These are phyloP conservation scores for Colletotrichum tropicicola DNA, from an alignment of 2,329 filamentous ascomycete genomes.

Conservation along the genomic window DNA sequence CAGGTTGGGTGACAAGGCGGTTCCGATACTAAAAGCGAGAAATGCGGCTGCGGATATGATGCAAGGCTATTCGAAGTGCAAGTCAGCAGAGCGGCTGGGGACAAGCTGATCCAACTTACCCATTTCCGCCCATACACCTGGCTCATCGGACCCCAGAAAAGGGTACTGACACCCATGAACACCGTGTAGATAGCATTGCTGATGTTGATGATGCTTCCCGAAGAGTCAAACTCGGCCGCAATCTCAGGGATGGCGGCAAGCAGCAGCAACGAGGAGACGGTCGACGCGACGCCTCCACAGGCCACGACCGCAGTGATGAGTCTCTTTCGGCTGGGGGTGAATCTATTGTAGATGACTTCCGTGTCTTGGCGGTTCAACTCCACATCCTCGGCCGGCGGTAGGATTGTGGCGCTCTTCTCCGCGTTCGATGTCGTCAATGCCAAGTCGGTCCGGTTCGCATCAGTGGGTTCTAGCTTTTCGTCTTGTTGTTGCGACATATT, in stretches of 20 bases:
- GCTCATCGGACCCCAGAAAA: slow-evolving; percentile 74
- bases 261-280: slow-evolving; percentile 51
- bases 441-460: not conserved
- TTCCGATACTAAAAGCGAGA: slow-evolving; percentile 70
- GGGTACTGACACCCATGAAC: slow-evolving; percentile 73
- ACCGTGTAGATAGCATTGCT: slow-evolving; percentile 77
- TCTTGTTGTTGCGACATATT: slow-evolving; percentile 8
- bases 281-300: slow-evolving; percentile 19
- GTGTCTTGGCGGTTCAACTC: slow-evolving; percentile 23
- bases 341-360: slow-evolving; percentile 15
- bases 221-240: slow-evolving; percentile 69
- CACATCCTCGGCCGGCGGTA: slow-evolving; percentile 1
- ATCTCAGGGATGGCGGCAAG: slow-evolving; percentile 80
- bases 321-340: slow-evolving; percentile 8
- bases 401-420: slow-evolving; percentile 10
- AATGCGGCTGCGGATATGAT: slow-evolving; percentile 54
- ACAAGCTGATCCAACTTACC: slow-evolving; percentile 45
- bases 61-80: slow-evolving; percentile 14
- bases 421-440: slow-evolving; percentile 18
- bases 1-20: slow-evolving; percentile 72
- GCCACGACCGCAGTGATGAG: slow-evolving; percentile 21
- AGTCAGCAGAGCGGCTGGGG: slow-evolving; percentile 26
- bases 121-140: slow-evolving; percentile 62
- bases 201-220: slow-evolving; percentile 73
- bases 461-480: not conserved